These are phyloP conservation scores for Colletotrichum lupini DNA, from an alignment of 2,329 filamentous ascomycete genomes.

Conservation along the genomic window DNA sequence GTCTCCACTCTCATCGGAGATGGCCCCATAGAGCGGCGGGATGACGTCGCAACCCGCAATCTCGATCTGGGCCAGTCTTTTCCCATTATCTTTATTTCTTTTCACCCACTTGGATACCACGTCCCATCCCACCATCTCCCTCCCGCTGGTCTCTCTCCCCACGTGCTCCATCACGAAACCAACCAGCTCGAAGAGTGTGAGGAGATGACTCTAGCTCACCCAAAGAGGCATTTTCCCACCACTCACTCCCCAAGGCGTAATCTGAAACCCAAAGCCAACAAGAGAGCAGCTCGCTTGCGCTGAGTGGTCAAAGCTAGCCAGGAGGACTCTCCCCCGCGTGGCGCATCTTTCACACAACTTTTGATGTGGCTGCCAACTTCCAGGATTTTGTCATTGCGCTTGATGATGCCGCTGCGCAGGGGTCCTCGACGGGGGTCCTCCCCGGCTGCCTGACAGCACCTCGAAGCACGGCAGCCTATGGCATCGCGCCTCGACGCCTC, in stretches of 20 bases:
- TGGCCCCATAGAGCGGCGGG: conserved; percentile 2
- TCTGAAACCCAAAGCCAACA: background rate
- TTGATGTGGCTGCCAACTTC: conserved; percentile 34
- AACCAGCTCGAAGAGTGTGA: background rate
- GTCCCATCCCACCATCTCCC: background rate
- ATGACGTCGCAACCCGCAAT: conserved; percentile 34
- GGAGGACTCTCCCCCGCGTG: conserved; percentile 4
- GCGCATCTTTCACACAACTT: conserved; percentile 2
- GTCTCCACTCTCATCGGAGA: background rate
- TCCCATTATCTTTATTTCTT: background rate
- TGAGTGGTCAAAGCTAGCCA: background rate
- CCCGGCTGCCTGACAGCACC: conserved; percentile 5
- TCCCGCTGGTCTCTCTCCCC: background rate
- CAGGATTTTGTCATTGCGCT: conserved; percentile 22
- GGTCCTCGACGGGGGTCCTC: conserved; percentile 23
- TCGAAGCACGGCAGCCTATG: conserved; percentile 20
- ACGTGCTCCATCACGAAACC: conserved; percentile 13
- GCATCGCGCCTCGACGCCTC: conserved; percentile 27
- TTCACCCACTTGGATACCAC: background rate
- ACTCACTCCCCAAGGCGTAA: background rate
- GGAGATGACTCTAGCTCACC: background rate
- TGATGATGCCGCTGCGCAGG: conserved; percentile 25
- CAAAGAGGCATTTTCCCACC: background rate
- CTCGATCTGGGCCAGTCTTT: conserved; percentile 26
- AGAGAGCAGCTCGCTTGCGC: background rate